Conservation (phyloP, 2,329 filamentous ascomycete genomes). For the Trichoderma sp. region DNA sequence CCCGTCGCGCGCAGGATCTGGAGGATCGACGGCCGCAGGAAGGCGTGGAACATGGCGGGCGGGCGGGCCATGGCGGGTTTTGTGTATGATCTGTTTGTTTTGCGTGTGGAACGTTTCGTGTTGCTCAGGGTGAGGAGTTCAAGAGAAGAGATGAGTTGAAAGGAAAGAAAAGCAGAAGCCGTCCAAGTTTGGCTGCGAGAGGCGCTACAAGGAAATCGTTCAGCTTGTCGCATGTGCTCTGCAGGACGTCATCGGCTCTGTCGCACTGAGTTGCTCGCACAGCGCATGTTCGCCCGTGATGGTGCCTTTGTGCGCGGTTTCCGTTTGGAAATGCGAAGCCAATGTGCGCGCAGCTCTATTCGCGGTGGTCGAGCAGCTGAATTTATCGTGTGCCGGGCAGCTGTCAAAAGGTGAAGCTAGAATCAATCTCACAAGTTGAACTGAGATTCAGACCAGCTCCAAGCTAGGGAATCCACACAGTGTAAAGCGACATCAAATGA, state of each 20-base stretch:
- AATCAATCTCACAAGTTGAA: constrained; percentile 2
- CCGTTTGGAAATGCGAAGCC: background rate
- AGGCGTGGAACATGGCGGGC: constrained; percentile 64
- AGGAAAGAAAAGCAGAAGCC: background rate
- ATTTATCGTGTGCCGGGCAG: background rate
- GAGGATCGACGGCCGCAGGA: constrained; percentile 83
- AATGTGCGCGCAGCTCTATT: background rate
- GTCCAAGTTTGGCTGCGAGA: constrained; percentile 18
- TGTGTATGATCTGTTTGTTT: background rate
- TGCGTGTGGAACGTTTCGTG: too few relatives aligned
- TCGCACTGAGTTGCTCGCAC: constrained; percentile 31
- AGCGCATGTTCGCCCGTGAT: constrained; percentile 37
- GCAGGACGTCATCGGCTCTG: constrained; percentile 39
- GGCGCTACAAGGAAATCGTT: constrained; percentile 27
- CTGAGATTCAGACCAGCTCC: constrained; percentile 2
- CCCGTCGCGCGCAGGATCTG: constrained; percentile 91
- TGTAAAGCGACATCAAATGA: background rate
- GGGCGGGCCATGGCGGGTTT: constrained; percentile 47
- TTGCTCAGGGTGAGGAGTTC: background rate
- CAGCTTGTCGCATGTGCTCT: constrained; percentile 35
- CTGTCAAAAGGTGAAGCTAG: constrained; percentile 7
- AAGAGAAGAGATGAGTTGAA: background rate
- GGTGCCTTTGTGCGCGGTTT: background rate
- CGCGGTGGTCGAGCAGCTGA: background rate
- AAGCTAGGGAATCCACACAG: background rate